Evolutionary conservation across 129 eudicot species (phyloP), one percentile per base, ranked within the genome.

Genomic region (Daucus carota): DNA sequence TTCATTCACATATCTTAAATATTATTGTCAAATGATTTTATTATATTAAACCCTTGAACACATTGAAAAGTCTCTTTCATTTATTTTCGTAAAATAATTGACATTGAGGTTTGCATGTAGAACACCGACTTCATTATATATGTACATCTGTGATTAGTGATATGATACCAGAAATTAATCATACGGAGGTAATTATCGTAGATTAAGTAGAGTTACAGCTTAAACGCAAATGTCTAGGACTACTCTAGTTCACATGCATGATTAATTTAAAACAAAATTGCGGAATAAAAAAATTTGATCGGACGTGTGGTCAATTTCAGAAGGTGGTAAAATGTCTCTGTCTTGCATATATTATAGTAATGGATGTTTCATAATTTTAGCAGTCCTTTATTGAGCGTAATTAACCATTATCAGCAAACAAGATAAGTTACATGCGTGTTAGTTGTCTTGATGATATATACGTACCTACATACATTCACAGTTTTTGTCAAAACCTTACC

Each of bases 271-370:
- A 62, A 26, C 38, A 0, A 65, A 32, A 12, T 0, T 29, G 36
- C 71, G 10, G 22, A 66, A 33, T 31, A 13, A 66, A 6, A n/a
- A 41, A 14, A 71, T 8, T 12, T 0, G 38, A 20, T 3, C 36
- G 0, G 52, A 24, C 38, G 32, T 1, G n/a, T 2, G 54, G 57
- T 72, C 75, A 72, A 31, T 42, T 43, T 72, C 75, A 24, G 1
- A 1, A 6, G 40, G 54, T 43, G 75, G 75, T 72, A 72, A 43
- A 72, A 72, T 7, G 75, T 72, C 75, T 26, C 5, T 10, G 54
- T 72, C 75, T 13, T 45, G 2, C 57, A n/a, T 42, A 43, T 33
- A 29, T 3, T 8, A 15, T 67, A 12, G 16, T 36, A 67, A 63
- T 5, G 38, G 20, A 26, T 3, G 70, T 13, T 31, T 63, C 9